Evolutionary conservation across 1,139 yeast species (phyloP).

Genomic region (Blastobotrys persicus): DNA sequence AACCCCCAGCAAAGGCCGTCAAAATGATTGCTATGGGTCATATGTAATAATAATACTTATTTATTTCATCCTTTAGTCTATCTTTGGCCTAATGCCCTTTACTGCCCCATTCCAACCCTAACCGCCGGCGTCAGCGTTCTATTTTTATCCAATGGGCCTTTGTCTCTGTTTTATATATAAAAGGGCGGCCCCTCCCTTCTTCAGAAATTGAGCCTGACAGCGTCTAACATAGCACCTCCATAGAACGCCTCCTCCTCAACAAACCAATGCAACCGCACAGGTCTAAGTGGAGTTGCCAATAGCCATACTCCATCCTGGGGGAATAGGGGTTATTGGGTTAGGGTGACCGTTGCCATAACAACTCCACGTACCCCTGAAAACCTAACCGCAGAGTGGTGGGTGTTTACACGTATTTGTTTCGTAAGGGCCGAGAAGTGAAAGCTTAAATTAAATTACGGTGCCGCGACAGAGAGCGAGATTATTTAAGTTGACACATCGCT

Average conservation of each 20-base stretch:
- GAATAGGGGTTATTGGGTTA: too few relatives aligned
- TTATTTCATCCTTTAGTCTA: neutral
- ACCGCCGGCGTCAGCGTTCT: neutral
- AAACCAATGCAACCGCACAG: too few relatives aligned
- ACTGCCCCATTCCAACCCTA: neutral
- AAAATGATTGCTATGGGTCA: slow-evolving; percentile 21
- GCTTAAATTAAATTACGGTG: neutral
- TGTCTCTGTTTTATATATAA: too few relatives aligned
- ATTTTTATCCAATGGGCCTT: too few relatives aligned
- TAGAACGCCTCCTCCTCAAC: too few relatives aligned
- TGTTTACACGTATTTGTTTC: neutral
- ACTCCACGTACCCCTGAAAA: neutral
- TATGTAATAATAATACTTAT: slow-evolving; percentile 1
- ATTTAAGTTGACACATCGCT: neutral
- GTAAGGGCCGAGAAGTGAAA: neutral
- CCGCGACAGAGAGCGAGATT: neutral
- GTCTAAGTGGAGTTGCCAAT: too few relatives aligned
- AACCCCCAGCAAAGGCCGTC: slow-evolving; percentile 24
- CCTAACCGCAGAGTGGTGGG: neutral
- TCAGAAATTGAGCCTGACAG: too few relatives aligned
- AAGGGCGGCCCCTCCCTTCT: too few relatives aligned
- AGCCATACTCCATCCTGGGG: too few relatives aligned
- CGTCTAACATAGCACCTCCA: too few relatives aligned
- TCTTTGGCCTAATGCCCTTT: too few relatives aligned
- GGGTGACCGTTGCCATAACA: too few relatives aligned